These are phyloP conservation scores for Backusella tuberculispora DNA, from an alignment of 192 early-diverging fungal species.

Conservation along the genomic window DNA sequence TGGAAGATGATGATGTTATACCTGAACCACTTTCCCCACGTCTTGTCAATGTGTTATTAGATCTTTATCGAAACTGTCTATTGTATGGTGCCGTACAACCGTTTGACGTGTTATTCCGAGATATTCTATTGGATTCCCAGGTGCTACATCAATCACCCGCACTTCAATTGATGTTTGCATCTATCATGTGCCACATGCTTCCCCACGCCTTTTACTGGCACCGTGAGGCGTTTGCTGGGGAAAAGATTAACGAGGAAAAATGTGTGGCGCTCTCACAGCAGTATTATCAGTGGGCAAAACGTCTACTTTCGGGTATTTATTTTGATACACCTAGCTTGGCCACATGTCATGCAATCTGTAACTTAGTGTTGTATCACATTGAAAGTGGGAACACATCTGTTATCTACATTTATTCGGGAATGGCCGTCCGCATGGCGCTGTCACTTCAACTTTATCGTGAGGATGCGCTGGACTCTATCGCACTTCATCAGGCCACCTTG, in stretches of 20 bases:
- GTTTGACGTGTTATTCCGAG: conserved; percentile 22
- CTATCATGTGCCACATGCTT: conserved; percentile 40
- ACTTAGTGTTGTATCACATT: conserved; percentile 39
- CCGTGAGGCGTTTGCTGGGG: conserved; percentile 20
- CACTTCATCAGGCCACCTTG: conserved; percentile 18
- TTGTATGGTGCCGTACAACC: conserved; percentile 39
- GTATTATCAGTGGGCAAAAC: conserved; percentile 37
- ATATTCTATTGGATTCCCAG: conserved; percentile 19
- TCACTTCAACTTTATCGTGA: conserved; percentile 33
- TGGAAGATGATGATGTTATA: conserved; percentile 15
- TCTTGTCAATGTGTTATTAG: conserved; percentile 20
- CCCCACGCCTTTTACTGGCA: conserved; percentile 41
- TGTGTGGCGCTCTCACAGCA: conserved; percentile 25
- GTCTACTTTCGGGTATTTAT: conserved; percentile 29
- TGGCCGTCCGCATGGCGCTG: conserved; percentile 40
- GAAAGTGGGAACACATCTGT: conserved; percentile 40
- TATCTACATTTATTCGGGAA: conserved; percentile 42
- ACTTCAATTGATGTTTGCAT: conserved; percentile 29
- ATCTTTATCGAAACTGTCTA: conserved; percentile 34
- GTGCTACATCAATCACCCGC: conserved; percentile 7
- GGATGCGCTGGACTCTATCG: conserved; percentile 23
- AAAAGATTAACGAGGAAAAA: conserved; percentile 20
- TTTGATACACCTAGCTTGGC: conserved; percentile 37
- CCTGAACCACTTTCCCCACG: conserved; percentile 23
- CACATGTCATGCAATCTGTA: conserved; percentile 37